A percentile compares a stretch with the other conserved stretches of the same genome.
phyloP scores from a whole-genome alignment of 805 yeast species.

The Myxozyma vanderwaltii region DNA sequence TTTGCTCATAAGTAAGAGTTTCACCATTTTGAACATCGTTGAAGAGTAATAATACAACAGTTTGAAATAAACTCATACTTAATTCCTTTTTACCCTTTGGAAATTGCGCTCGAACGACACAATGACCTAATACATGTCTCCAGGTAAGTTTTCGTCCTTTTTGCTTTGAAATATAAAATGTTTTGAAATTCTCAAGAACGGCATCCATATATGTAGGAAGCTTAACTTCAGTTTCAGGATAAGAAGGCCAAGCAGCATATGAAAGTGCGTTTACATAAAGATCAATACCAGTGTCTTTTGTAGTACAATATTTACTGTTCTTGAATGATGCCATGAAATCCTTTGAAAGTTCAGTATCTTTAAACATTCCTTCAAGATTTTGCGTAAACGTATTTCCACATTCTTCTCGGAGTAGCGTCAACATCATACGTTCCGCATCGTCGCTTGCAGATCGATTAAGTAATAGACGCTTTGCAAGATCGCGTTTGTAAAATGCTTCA shows the following conservation, averaged over 20 bases:
- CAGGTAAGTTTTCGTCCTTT: constrained; percentile 36
- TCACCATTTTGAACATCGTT: constrained; percentile 30
- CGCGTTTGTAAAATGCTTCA: constrained; percentile 81
- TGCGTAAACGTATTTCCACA: constrained; percentile 78
- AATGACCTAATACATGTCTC: constrained; percentile 40
- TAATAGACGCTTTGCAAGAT: constrained; percentile 77
- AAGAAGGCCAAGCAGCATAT: constrained; percentile 41
- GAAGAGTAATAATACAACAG: constrained; percentile 39
- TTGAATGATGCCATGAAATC: constrained; percentile 45
- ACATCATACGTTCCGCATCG: constrained; percentile 70
- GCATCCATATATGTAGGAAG: constrained; percentile 38
- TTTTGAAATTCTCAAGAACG: constrained; percentile 35
- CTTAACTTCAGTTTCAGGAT: constrained; percentile 35
- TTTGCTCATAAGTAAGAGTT: constrained; percentile 28
- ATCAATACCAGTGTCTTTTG: constrained; percentile 35
- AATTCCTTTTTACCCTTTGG: constrained; percentile 41
- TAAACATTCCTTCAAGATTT: constrained; percentile 82
- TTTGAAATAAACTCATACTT: constrained; percentile 37
- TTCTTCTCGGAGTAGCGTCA: constrained; percentile 69
- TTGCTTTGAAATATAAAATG: constrained; percentile 36
- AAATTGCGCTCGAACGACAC: constrained; percentile 39
- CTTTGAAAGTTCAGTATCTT: constrained; percentile 66
- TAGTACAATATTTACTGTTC: constrained; percentile 23
- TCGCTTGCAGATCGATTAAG: constrained; percentile 50
- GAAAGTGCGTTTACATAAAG: constrained; percentile 38